phyloP scores from a whole-genome alignment of 176 grass and related monocot genomes.

The Typha latifolia region DNA sequence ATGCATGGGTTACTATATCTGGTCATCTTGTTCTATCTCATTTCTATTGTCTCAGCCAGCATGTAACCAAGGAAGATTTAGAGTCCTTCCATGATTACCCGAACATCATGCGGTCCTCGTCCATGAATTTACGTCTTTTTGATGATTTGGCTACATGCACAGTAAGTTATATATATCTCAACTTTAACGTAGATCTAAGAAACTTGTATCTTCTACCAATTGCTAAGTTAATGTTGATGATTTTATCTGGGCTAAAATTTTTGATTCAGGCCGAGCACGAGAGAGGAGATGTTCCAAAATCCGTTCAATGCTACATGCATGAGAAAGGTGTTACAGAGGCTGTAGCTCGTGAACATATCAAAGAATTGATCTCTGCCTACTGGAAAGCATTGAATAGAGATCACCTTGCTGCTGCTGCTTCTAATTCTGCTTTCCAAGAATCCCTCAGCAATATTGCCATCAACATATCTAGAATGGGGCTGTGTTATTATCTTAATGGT shows the following conservation, averaged over 20 bases:
- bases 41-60: not conserved
- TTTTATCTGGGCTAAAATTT: too few relatives aligned
- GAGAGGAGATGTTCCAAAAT: constrained; percentile 20
- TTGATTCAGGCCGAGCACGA: constrained; percentile 7
- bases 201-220: too few relatives aligned
- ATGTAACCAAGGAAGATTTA: constrained; percentile 10
- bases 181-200: too few relatives aligned
- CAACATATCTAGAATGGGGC: not conserved
- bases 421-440: not conserved
- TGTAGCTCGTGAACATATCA: constrained; percentile 10
- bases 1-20: constrained; percentile 8
- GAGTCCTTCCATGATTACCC: constrained; percentile 13
- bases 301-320: constrained; percentile 28
- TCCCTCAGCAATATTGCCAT: not conserved
- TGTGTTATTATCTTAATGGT: constrained; percentile 6
- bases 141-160: constrained; percentile 22
- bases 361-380: constrained; percentile 6
- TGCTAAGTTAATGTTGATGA: too few relatives aligned
- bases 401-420: not conserved
- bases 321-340: constrained; percentile 4
- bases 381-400: constrained; percentile 20
- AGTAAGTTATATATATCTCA: not conserved
- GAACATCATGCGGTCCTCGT: not conserved
- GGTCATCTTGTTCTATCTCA: not conserved
- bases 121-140: constrained; percentile 10